These are phyloP conservation scores for Diaporthe vaccinii DNA, from an alignment of 2,329 filamentous ascomycete species.

Conservation along the genomic window DNA sequence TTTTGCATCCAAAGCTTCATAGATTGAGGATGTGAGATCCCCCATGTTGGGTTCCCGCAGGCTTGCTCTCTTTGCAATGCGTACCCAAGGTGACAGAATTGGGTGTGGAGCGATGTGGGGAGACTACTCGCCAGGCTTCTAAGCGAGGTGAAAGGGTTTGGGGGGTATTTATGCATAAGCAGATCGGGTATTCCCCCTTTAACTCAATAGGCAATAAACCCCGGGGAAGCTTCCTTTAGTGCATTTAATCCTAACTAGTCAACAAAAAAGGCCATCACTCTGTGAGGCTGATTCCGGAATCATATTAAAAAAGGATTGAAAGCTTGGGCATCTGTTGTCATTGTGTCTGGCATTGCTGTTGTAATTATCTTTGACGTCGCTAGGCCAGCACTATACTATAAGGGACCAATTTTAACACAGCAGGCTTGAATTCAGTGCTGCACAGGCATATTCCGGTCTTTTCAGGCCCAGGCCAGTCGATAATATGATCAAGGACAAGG, in stretches of 20 bases:
- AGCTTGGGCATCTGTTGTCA: background rate
- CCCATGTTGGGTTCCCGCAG: background rate
- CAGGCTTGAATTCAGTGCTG: no score
- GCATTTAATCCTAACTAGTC: background rate
- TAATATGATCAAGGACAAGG: background rate
- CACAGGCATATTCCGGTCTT: no score
- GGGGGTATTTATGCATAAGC: background rate
- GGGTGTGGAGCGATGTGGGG: background rate
- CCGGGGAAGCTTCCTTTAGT: background rate
- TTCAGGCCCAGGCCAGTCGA: no score
- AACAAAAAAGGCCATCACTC: background rate
- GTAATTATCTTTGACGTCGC: background rate
- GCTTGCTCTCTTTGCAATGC: background rate
- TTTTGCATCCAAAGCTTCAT: background rate
- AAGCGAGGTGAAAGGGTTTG: background rate
- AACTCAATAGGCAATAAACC: constrained; percentile 21
- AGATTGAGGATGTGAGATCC: background rate
- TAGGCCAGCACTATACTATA: background rate
- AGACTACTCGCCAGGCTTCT: background rate
- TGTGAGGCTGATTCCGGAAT: background rate
- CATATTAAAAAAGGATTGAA: background rate
- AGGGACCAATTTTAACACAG: background rate
- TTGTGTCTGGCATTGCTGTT: background rate
- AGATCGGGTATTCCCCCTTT: background rate
- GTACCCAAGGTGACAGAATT: background rate